Evolutionary conservation across 495 filamentous ascomycete species (phyloP).

Genomic region (Neurospora sp.): DNA sequence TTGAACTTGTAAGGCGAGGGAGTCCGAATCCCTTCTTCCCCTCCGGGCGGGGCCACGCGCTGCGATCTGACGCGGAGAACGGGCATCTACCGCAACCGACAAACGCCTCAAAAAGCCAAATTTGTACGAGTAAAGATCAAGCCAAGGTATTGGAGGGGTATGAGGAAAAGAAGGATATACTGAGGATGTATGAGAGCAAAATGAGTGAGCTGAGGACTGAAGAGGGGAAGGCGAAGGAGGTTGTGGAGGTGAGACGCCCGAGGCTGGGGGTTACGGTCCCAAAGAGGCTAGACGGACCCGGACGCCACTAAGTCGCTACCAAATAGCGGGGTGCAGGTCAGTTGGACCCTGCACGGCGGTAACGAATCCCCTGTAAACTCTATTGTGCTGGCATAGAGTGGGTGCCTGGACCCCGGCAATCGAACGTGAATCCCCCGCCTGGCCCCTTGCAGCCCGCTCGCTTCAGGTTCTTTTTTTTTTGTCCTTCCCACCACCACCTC

Average conservation of each 20-base stretch:
- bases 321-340: neutral
- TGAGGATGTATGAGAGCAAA: neutral
- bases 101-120: neutral
- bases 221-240: constrained; percentile 1
- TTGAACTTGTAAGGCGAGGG: constrained; percentile 15
- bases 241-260: neutral
- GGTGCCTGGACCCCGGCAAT: neutral
- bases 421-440: neutral
- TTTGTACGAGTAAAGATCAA: neutral
- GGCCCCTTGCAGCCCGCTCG: neutral
- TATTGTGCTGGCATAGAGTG: neutral
- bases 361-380: neutral
- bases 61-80: constrained; percentile 35
- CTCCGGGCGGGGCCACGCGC: constrained; percentile 8
- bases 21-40: constrained; percentile 11
- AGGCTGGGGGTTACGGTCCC: neutral
- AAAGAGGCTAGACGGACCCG: neutral
- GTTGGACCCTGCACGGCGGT: neutral
- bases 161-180: neutral
- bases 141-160: neutral
- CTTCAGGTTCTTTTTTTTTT: neutral
- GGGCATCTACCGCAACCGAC: constrained; percentile 22
- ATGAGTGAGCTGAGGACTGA: neutral
- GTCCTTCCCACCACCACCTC: neutral
- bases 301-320: neutral